Evolutionary conservation across 371 early-diverging fungal genomes (phyloP), one percentile per base, ranked within the genome.

Genomic region (Antonospora locustae): DNA sequence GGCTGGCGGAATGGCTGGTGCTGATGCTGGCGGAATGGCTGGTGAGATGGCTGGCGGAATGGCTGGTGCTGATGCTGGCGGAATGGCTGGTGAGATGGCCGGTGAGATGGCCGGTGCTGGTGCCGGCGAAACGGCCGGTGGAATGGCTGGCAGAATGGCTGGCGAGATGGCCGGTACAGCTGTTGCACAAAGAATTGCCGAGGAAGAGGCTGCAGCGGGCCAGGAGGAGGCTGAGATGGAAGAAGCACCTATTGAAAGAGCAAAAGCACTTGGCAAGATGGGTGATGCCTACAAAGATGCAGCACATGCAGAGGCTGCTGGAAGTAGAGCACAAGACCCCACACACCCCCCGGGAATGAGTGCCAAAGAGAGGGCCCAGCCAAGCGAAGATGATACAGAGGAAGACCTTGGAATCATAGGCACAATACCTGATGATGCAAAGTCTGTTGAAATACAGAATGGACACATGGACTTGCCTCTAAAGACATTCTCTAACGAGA

Each of bases 401-500:
- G 49, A 58, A 16, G 44, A 44, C 3, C 41, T 71, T 2, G 61
- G 58, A 11, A 50, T 67, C n/a, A 20, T 65, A 3, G 61, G 54
- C 30, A 32, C 57, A 4, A 65, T 71, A 29, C 66, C 67, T 14
- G 63, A 66, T 28, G 63, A 67, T 29, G 55, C 43, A 28, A 51
- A 22, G 0, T 53, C 41, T 25, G 28, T 70, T 0, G 24, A 47
- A 22, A 20, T 72, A 1, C 16, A 40, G 9, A 47, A 66, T 22
- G 16, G 48, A 0, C 24, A n/a, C 7, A 50, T 75, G 23, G 48
- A 63, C 25, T 50, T 75, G 5, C 75, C 75, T 12, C 29, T 75
- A 34, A 63, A 70, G 34, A 60, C 50, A 17, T 61, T 71, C 49
- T 19, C 48, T 5, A 46, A 55, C 22, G 58, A 27, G 24, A 43